Evolutionary conservation across 495 filamentous ascomycete genomes (phyloP).

Genomic region (Penicillium simplicissimum): DNA sequence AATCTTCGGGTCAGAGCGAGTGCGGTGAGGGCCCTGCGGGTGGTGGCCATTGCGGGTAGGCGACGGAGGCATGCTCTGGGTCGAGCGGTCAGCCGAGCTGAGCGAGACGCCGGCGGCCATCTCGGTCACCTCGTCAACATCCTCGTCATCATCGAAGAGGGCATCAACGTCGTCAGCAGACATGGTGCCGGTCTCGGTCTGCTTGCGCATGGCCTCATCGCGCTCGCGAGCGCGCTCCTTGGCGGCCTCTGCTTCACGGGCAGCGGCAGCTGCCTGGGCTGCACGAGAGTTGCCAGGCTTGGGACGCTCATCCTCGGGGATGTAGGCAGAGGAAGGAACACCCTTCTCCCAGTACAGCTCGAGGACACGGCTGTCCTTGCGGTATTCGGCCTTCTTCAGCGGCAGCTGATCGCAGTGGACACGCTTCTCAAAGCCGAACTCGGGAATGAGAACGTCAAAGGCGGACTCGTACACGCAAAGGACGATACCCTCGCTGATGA

Average conservation of each 20-base stretch:
- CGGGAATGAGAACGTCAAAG: conserved; percentile 96
- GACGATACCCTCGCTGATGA: conserved; percentile 96
- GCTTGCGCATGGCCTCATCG: conserved; percentile 84
- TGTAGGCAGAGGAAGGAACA: conserved; percentile 91
- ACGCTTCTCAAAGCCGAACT: conserved; percentile 98
- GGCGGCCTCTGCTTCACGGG: conserved; percentile 76
- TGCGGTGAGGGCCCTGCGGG: conserved; percentile 77
- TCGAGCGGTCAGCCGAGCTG: conserved; percentile 73
- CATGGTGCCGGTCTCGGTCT: conserved; percentile 90
- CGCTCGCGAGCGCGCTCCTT: conserved; percentile 75
- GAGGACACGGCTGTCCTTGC: conserved; percentile 88
- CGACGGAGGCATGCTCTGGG: conserved; percentile 93
- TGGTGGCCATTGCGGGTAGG: conserved; percentile 75
- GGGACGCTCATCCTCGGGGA: conserved; percentile 94
- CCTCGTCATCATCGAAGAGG: conserved; percentile 89
- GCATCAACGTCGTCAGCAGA: conserved; percentile 88
- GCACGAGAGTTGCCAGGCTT: conserved; percentile 62
- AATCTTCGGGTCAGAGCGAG: conserved; percentile 89
- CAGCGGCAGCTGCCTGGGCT: conserved; percentile 72
- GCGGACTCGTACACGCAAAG: conserved; percentile 98
- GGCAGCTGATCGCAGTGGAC: conserved; percentile 98
- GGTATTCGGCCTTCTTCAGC: conserved; percentile 96
- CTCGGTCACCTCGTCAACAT: conserved; percentile 82
- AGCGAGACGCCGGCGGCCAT: conserved; percentile 84
- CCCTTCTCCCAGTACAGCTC: conserved; percentile 99